A percentile compares a stretch with the other conserved stretches of the same genome.
Conservation (phyloP, 768 basidiomycete species). For the Pholiota conissans region DNA sequence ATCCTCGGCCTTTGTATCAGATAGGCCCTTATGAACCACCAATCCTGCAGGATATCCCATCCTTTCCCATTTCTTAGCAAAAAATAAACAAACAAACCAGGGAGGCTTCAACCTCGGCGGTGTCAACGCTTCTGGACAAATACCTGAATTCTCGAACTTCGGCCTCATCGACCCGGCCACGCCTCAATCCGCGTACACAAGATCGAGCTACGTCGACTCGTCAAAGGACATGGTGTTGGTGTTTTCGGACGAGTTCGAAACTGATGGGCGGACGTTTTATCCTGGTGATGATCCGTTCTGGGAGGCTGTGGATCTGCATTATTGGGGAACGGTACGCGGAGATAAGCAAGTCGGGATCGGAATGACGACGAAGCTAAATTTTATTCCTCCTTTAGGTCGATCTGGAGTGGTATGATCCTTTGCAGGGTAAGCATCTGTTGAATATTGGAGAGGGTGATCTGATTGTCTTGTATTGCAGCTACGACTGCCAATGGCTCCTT, state of each 20-base stretch:
- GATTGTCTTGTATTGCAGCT: constrained; percentile 27
- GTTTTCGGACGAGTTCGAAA: constrained; percentile 84
- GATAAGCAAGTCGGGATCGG: not conserved
- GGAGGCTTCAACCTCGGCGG: constrained; percentile 74
- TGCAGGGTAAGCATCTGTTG: constrained; percentile 31
- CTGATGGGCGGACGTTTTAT: constrained; percentile 69
- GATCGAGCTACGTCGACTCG: constrained; percentile 56
- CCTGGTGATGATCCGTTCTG: constrained; percentile 70
- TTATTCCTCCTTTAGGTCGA: constrained; percentile 38
- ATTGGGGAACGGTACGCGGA: constrained; percentile 53
- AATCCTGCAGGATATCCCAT: constrained; percentile 45
- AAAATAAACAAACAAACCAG: constrained; percentile 38
- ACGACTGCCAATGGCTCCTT: constrained; percentile 73
- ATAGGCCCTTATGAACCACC: not conserved
- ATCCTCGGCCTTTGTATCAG: not conserved
- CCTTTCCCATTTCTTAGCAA: constrained; percentile 39
- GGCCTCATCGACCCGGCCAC: constrained; percentile 77
- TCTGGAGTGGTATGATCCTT: constrained; percentile 80
- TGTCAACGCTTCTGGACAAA: constrained; percentile 69
- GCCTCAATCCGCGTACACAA: constrained; percentile 51
- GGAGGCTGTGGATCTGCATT: constrained; percentile 63
- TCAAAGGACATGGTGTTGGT: constrained; percentile 52
- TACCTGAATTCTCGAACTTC: constrained; percentile 51
- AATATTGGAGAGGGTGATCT: not conserved
- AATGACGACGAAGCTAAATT: not conserved